phyloP scores from a whole-genome alignment of 208 protist species.

The Leishmania tarentolae region DNA sequence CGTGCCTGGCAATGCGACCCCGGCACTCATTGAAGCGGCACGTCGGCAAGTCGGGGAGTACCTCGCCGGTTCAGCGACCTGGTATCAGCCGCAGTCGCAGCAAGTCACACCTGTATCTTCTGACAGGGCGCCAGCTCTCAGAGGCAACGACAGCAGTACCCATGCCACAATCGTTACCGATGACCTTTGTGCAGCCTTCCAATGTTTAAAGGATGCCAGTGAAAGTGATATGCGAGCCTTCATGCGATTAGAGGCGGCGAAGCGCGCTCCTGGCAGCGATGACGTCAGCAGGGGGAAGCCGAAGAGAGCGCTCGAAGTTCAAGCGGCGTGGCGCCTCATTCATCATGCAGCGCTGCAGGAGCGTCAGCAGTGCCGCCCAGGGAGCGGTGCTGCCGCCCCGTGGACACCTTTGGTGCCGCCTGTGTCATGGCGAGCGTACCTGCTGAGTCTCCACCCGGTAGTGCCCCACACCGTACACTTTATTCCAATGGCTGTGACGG shows the following conservation, averaged over 20 bases:
- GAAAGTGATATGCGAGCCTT: slow-evolving; percentile 17
- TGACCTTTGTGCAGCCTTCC: slow-evolving; percentile 13
- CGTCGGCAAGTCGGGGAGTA: slow-evolving; percentile 11
- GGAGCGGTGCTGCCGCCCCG: neutral
- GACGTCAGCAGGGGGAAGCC: neutral
- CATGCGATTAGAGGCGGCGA: slow-evolving; percentile 27
- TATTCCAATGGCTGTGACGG: slow-evolving; percentile 43
- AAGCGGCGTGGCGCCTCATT: neutral
- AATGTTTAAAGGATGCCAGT: slow-evolving; percentile 11
- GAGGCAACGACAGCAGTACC: neutral
- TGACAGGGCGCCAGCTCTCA: neutral
- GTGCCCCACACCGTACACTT: slow-evolving; percentile 65
- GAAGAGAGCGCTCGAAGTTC: neutral
- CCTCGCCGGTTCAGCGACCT: slow-evolving; percentile 14
- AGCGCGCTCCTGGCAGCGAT: slow-evolving; percentile 3
- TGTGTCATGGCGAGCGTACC: neutral
- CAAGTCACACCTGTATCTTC: neutral
- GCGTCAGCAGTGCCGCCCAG: slow-evolving; percentile 17
- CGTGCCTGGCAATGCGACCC: neutral
- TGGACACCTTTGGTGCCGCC: slow-evolving; percentile 3
- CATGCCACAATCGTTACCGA: slow-evolving; percentile 6
- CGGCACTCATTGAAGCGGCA: neutral
- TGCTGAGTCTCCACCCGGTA: slow-evolving; percentile 14
- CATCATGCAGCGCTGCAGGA: neutral
- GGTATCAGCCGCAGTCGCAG: slow-evolving; percentile 1